These are phyloP conservation scores for Plicaturopsis crispa DNA, from an alignment of 768 basidiomycete genomes.

Conservation along the genomic window DNA sequence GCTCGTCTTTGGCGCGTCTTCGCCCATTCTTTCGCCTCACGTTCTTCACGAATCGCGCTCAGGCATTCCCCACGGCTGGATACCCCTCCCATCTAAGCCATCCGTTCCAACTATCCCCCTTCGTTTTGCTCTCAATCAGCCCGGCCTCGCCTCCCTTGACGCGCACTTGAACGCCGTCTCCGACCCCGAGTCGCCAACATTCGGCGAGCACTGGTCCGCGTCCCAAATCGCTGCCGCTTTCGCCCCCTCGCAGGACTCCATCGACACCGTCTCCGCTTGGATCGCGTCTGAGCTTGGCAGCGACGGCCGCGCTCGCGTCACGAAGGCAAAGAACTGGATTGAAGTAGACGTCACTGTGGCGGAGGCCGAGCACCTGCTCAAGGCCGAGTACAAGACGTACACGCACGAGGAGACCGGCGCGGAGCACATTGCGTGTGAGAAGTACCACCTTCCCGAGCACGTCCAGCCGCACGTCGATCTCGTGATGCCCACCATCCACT, in stretches of 20 bases:
- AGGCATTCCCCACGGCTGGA: constrained; percentile 33
- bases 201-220: constrained; percentile 27
- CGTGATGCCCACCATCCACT: constrained; percentile 27
- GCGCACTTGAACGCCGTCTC: constrained; percentile 24
- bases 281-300: constrained; percentile 18
- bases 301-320: constrained; percentile 14
- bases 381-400: constrained; percentile 25
- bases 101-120: constrained; percentile 16
- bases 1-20: too few species aligned
- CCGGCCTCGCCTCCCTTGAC: constrained; percentile 21
- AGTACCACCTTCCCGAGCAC: constrained; percentile 23
- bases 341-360: constrained; percentile 19
- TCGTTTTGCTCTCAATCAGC: constrained; percentile 27
- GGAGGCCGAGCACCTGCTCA: constrained; percentile 24
- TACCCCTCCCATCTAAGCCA: constrained; percentile 12
- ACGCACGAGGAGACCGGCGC: constrained; percentile 18
- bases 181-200: constrained; percentile 26
- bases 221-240: constrained; percentile 21
- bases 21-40: constrained; percentile 28
- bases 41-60: constrained; percentile 33
- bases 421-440: constrained; percentile 21
- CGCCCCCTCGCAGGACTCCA: constrained; percentile 18
- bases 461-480: constrained; percentile 24
- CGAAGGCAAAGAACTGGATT: constrained; percentile 21
- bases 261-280: constrained; percentile 22